Evolutionary conservation across 805 yeast species (phyloP).

Genomic region (Teunomyces gatunensis): DNA sequence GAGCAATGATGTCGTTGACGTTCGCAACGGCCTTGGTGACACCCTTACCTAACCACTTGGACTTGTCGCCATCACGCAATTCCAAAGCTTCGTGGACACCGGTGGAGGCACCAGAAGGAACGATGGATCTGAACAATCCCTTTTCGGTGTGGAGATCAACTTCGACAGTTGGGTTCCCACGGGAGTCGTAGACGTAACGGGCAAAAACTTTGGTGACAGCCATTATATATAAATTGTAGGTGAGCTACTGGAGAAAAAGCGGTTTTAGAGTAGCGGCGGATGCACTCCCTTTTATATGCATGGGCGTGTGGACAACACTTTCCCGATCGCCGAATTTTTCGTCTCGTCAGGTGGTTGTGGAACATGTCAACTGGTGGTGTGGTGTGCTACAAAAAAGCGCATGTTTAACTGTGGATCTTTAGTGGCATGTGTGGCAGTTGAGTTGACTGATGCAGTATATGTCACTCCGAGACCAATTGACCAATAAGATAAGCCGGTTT

Average conservation of each 20-base stretch:
- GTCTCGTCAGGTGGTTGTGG: slow-evolving; percentile 2
- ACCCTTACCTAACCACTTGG: slow-evolving; percentile 99
- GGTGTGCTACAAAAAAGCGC: too few species aligned
- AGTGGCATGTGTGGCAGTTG: neutral
- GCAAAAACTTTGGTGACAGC: slow-evolving; percentile 85
- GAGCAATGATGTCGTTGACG: slow-evolving; percentile 93
- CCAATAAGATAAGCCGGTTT: neutral
- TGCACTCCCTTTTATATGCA: slow-evolving; percentile 2
- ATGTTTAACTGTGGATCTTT: neutral
- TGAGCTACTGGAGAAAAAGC: neutral
- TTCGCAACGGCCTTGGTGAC: slow-evolving; percentile 94
- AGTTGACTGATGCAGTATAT: neutral
- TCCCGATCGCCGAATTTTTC: slow-evolving; percentile 17
- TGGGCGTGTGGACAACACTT: slow-evolving; percentile 23
- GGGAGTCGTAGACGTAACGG: slow-evolving; percentile 98
- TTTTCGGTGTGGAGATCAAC: slow-evolving; percentile 91
- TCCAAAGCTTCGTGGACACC: slow-evolving; percentile 99
- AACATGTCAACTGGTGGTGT: neutral
- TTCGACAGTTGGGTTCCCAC: slow-evolving; percentile 99
- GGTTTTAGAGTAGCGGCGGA: neutral
- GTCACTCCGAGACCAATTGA: neutral
- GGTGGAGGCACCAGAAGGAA: slow-evolving; percentile 99
- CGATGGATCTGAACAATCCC: slow-evolving; percentile 95
- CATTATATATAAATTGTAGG: slow-evolving; percentile 45
- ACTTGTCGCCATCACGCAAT: slow-evolving; percentile 96